Evolutionary conservation across 192 early-diverging fungal species (phyloP), one percentile per base, ranked within the genome.

Genomic region (Chytriomyces sp.): DNA sequence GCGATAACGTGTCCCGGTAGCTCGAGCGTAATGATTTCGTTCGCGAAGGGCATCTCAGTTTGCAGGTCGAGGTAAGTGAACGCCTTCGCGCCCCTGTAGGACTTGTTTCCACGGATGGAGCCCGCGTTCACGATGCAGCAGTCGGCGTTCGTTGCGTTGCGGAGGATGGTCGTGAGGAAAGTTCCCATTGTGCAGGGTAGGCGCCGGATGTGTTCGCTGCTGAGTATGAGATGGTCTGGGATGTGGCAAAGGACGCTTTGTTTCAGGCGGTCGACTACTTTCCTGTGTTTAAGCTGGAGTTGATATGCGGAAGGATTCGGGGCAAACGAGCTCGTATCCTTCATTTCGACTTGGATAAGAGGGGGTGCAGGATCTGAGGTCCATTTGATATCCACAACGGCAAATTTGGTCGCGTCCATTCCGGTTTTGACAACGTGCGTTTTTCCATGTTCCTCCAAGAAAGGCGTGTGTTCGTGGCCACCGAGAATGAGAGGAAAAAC

Each of bases 381-480:
- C 65, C 65, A 68, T 33, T 39, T 7, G 17, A 68, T 28, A 36
- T 68, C 49, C 5, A 55, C 31, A 1, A 68, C 26, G 0, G 65
- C 26, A 54, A 49, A 68, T 34, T 68, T 44, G 5, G 41, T 22
- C 0, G 65, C 65, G 36, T 68, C 65, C 0, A 36, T 49, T 0
- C 65, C 65, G 31, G 65, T 68, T 55, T 68, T 68, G 19, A 68
- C 32, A 30, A 68, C 19, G 0, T 68, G 65, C n/a, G 52, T 34
- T 19, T 26, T 25, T 31, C 26, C 25, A 5, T 3, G 8, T 4
- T 52, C 26, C 36, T 68, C 65, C 14, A 68, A 34, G 33, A 68
- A 68, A 3, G 65, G 49, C 33, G 52, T 52, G 52, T 68, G 65
- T 55, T 68, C 65, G 65, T 68, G 65, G 5, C 65, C 65, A 28